Conservation (phyloP, 352 stramenopile genomes). For the Pythium brassicae region DNA sequence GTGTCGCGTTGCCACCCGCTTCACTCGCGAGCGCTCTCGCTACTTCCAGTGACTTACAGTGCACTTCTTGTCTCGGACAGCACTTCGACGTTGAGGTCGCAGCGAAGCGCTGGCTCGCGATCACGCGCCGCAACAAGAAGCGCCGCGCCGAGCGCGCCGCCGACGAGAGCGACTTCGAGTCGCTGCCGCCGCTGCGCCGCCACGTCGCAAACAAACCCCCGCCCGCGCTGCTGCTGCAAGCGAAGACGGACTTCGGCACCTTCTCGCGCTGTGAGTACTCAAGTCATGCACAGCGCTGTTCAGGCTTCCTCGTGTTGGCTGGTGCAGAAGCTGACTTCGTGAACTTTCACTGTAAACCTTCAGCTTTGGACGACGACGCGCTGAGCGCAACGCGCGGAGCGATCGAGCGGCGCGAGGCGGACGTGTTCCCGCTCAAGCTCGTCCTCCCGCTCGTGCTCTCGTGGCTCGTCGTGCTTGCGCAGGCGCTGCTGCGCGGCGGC, state of each 20-base stretch:
- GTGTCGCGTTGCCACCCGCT: too few species aligned
- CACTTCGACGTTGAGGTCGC: conserved; percentile 63
- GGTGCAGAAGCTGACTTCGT: neutral
- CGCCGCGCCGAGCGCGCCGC: conserved; percentile 32
- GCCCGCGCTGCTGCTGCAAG: conserved; percentile 11
- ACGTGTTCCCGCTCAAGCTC: conserved; percentile 51
- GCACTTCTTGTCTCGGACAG: too few species aligned
- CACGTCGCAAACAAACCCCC: neutral
- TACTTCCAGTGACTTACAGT: too few species aligned
- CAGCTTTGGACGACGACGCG: conserved; percentile 32
- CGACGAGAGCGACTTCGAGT: conserved; percentile 65
- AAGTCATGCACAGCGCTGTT: too few species aligned
- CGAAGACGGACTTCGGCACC: conserved; percentile 34
- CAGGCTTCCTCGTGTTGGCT: too few species aligned
- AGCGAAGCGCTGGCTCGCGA: conserved; percentile 50
- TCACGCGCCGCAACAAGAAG: conserved; percentile 58
- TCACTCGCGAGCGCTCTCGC: neutral
- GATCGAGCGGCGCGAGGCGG: conserved; percentile 46
- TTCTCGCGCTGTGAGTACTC: conserved; percentile 17
- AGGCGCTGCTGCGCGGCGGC: conserved; percentile 69
- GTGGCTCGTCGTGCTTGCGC: conserved; percentile 71
- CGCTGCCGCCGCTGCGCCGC: conserved; percentile 35
- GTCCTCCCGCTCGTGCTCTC: conserved; percentile 48
- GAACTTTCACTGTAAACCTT: neutral
- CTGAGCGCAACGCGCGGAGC: conserved; percentile 28